phyloP scores from a whole-genome alignment of 2,329 filamentous ascomycete genomes.

The Colletotrichum sp. region DNA sequence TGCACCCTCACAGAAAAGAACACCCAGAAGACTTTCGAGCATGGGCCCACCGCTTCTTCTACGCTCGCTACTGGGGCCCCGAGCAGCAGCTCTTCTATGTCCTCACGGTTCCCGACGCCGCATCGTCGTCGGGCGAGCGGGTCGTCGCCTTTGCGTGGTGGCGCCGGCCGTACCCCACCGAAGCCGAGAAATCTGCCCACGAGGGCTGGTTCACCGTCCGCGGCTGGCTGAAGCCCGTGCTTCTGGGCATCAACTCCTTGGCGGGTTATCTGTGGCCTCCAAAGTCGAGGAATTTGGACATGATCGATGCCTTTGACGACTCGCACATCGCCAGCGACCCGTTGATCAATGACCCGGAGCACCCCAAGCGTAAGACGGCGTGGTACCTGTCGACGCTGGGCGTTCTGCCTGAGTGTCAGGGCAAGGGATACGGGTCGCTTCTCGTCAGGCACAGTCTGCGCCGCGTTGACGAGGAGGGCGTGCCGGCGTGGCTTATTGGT shows the following conservation, averaged over 20 bases:
- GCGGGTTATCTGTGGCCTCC: slow-evolving; percentile 29
- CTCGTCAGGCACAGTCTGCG: slow-evolving; percentile 34
- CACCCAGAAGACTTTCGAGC: slow-evolving; percentile 24
- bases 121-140: slow-evolving; percentile 11
- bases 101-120: slow-evolving; percentile 26
- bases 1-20: slow-evolving; percentile 32
- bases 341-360: slow-evolving; percentile 25
- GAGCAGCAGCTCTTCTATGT: slow-evolving; percentile 31
- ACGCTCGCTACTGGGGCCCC: slow-evolving; percentile 35
- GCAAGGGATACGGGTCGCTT: slow-evolving; percentile 33
- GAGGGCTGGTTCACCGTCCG: slow-evolving; percentile 16
- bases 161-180: slow-evolving; percentile 27
- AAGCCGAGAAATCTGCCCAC: slow-evolving; percentile 3
- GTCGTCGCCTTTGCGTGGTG: slow-evolving; percentile 38
- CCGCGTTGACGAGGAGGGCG: slow-evolving; percentile 30
- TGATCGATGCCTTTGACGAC: slow-evolving; percentile 28
- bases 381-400: slow-evolving; percentile 40
- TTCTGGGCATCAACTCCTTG: slow-evolving; percentile 27
- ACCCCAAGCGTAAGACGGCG: slow-evolving; percentile 31
- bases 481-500: slow-evolving; percentile 36
- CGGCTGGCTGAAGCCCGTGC: slow-evolving; percentile 33
- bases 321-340: slow-evolving; percentile 29
- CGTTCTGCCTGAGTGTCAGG: slow-evolving; percentile 35
- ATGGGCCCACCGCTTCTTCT: slow-evolving; percentile 31
- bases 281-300: slow-evolving; percentile 23